Evolutionary conservation across 768 basidiomycete genomes (phyloP).

Genomic region (Lactarius tabidus): DNA sequence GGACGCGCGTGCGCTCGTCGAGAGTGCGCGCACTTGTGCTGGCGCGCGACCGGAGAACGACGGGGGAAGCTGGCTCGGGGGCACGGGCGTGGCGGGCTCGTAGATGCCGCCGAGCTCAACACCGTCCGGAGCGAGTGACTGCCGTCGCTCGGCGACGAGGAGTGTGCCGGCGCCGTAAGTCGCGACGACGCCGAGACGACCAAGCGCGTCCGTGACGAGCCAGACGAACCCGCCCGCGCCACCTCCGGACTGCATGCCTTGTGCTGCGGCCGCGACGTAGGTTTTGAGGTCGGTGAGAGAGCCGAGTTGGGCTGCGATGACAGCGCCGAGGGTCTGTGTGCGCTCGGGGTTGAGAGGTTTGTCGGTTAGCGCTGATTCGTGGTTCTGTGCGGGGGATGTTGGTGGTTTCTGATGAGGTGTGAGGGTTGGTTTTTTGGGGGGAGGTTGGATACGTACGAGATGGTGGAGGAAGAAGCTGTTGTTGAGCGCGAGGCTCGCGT

Average conservation of each 20-base stretch:
- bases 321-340: constrained; percentile 35
- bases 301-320: constrained; percentile 53
- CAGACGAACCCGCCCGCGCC: constrained; percentile 83
- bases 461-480: constrained; percentile 91
- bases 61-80: neutral
- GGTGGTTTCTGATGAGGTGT: constrained; percentile 34
- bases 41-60: neutral
- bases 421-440: neutral
- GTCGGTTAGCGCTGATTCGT: constrained; percentile 36
- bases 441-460: constrained; percentile 55
- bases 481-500: constrained; percentile 89
- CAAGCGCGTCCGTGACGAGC: constrained; percentile 70
- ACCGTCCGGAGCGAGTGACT: constrained; percentile 9
- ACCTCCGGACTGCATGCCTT: constrained; percentile 65
- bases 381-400: constrained; percentile 28
- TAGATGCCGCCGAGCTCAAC: constrained; percentile 13
- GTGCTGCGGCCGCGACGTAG: constrained; percentile 66
- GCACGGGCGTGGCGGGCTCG: constrained; percentile 9
- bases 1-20: neutral
- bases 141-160: constrained; percentile 47
- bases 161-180: constrained; percentile 90
- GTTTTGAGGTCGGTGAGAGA: constrained; percentile 67
- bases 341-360: constrained; percentile 18
- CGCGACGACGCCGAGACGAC: constrained; percentile 67
- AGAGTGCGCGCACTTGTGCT: constrained; percentile 17